phyloP scores from a whole-genome alignment of 768 basidiomycete genomes.

The Gelatoporia subvermispora region DNA sequence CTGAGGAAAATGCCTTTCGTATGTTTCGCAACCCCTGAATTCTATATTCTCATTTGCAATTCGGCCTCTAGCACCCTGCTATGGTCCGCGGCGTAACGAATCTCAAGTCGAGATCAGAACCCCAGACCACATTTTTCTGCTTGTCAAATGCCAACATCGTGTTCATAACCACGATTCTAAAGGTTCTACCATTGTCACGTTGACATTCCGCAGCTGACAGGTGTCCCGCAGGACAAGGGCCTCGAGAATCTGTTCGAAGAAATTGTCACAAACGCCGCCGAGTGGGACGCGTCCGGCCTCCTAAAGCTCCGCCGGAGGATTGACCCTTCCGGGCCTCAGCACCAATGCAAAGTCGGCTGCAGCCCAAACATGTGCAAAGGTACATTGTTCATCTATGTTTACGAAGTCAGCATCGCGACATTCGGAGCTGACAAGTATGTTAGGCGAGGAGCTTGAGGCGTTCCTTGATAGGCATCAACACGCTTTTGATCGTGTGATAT shows the following conservation, averaged over 20 bases:
- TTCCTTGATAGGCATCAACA: conserved; percentile 62
- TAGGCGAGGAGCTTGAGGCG: conserved; percentile 89
- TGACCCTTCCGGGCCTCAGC: conserved; percentile 73
- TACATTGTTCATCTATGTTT: conserved; percentile 15
- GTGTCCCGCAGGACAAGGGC: conserved; percentile 58
- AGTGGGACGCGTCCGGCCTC: conserved; percentile 66
- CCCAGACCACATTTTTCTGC: conserved; percentile 77
- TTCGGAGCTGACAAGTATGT: not conserved
- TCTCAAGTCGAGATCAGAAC: conserved; percentile 61
- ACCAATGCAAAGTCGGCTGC: conserved; percentile 83
- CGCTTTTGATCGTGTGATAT: conserved; percentile 73
- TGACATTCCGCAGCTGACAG: not conserved
- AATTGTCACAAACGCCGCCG: conserved; percentile 89
- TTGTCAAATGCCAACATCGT: conserved; percentile 92
- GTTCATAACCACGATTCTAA: conserved; percentile 86
- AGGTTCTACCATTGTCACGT: conserved; percentile 38
- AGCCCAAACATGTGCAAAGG: conserved; percentile 99
- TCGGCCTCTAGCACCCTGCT: conserved; percentile 75
- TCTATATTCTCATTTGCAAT: not conserved
- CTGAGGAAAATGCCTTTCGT: conserved; percentile 86
- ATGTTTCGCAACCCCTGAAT: conserved; percentile 23
- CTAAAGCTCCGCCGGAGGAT: conserved; percentile 75
- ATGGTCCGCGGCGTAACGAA: conserved; percentile 87
- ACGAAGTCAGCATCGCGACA: not conserved
- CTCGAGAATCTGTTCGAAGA: conserved; percentile 71